A percentile compares a stretch with the other conserved stretches of the same genome.
phyloP scores from a whole-genome alignment of 805 yeast genomes.

The Sugiyamaella lignohabitans region DNA sequence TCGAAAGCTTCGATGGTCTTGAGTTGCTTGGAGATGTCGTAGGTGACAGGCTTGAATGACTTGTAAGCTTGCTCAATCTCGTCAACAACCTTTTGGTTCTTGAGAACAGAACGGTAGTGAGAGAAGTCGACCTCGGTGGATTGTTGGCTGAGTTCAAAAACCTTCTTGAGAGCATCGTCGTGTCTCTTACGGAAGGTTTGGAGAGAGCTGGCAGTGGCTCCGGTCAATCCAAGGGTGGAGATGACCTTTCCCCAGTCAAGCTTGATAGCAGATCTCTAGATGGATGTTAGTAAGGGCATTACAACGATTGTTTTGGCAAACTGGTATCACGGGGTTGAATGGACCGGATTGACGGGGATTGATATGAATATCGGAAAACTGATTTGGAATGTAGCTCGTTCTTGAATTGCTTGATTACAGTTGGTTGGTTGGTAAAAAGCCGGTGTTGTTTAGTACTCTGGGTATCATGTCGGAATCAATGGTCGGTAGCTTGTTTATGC shows the following conservation, averaged over 20 bases:
- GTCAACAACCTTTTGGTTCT: slow-evolving; percentile 72
- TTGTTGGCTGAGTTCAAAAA: slow-evolving; percentile 64
- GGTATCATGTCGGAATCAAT: too few species aligned
- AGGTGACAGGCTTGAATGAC: slow-evolving; percentile 73
- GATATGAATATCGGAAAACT: too few species aligned
- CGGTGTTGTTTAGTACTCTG: too few species aligned
- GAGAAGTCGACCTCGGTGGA: slow-evolving; percentile 73
- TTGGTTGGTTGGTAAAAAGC: too few species aligned
- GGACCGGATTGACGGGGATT: too few species aligned
- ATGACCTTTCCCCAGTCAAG: slow-evolving; percentile 93
- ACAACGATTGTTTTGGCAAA: too few species aligned
- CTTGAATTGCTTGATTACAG: too few species aligned
- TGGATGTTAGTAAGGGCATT: neutral
- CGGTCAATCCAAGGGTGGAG: slow-evolving; percentile 83
- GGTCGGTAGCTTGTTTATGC: too few species aligned
- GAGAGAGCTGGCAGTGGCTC: slow-evolving; percentile 81
- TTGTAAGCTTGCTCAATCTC: slow-evolving; percentile 73
- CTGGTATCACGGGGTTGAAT: too few species aligned
- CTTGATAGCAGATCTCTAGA: slow-evolving; percentile 48
- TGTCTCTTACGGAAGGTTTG: slow-evolving; percentile 96
- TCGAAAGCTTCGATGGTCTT: slow-evolving; percentile 91
- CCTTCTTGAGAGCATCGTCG: slow-evolving; percentile 89
- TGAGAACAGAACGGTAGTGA: slow-evolving; percentile 71
- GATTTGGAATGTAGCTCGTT: too few species aligned
- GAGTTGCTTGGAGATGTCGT: slow-evolving; percentile 83